These are phyloP conservation scores for Psilocybe tampanensis DNA, from an alignment of 768 basidiomycete genomes.

Conservation along the genomic window DNA sequence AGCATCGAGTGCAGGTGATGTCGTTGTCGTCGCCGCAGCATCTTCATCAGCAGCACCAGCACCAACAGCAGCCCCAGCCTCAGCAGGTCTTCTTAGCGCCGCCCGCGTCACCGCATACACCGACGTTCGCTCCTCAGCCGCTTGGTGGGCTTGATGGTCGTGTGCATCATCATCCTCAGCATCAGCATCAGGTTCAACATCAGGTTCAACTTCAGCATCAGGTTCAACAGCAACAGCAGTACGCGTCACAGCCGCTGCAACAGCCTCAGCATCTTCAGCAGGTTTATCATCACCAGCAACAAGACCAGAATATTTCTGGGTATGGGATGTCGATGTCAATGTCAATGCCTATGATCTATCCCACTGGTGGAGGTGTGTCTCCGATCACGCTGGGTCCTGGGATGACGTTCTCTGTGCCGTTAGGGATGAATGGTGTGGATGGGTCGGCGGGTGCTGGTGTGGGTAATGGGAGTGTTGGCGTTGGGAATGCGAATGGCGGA, in stretches of 20 bases:
- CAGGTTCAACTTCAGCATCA: background rate
- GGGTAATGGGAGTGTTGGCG: background rate
- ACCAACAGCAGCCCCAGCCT: background rate
- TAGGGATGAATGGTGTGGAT: background rate
- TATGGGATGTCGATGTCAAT: background rate
- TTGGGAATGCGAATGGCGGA: background rate
- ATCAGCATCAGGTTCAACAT: too few relatives aligned
- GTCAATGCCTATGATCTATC: background rate
- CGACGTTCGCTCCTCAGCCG: background rate
- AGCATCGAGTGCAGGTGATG: too few relatives aligned
- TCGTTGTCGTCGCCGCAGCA: too few relatives aligned
- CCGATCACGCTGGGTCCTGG: background rate
- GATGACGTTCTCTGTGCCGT: background rate
- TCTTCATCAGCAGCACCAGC: background rate
- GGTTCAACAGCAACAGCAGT: too few relatives aligned
- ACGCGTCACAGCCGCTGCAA: too few relatives aligned
- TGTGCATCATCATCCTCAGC: background rate
- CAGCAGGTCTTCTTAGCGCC: background rate
- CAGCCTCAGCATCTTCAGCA: background rate
- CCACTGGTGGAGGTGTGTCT: background rate
- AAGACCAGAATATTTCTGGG: background rate
- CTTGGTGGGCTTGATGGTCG: background rate
- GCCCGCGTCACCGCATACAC: background rate
- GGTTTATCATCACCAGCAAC: background rate
- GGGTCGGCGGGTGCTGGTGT: background rate